Evolutionary conservation across 1,139 yeast genomes (phyloP).

Genomic region (Yamadazyma dendronema): DNA sequence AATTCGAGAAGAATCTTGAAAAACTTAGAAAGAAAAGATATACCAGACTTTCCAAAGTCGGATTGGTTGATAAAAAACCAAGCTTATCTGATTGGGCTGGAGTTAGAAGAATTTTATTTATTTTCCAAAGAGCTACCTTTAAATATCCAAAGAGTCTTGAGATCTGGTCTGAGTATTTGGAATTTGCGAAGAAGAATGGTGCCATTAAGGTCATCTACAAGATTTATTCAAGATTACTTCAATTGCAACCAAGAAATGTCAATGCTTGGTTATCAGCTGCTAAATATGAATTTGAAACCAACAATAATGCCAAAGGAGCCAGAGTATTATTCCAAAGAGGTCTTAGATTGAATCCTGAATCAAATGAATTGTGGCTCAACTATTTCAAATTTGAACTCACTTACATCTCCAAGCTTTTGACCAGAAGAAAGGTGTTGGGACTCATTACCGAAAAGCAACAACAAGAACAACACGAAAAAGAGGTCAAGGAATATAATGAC

Average conservation of each 20-base stretch:
- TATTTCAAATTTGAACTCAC: slow-evolving; percentile 87
- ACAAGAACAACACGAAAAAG: slow-evolving; percentile 53
- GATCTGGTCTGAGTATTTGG: slow-evolving; percentile 77
- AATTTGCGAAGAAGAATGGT: slow-evolving; percentile 69
- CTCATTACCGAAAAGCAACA: slow-evolving; percentile 73
- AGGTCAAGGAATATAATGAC: slow-evolving; percentile 26
- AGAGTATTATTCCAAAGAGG: slow-evolving; percentile 83
- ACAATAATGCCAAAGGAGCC: slow-evolving; percentile 88
- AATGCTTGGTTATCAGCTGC: slow-evolving; percentile 96
- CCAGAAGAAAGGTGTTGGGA: slow-evolving; percentile 81
- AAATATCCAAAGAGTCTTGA: slow-evolving; percentile 76
- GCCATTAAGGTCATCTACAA: slow-evolving; percentile 80
- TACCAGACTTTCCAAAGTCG: slow-evolving; percentile 55
- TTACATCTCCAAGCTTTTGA: slow-evolving; percentile 77
- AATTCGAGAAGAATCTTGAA: slow-evolving; percentile 80
- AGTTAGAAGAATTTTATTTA: slow-evolving; percentile 73
- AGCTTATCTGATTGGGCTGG: slow-evolving; percentile 89
- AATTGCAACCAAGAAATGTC: slow-evolving; percentile 86
- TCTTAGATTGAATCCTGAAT: slow-evolving; percentile 77
- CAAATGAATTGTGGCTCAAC: slow-evolving; percentile 72
- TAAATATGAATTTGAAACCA: slow-evolving; percentile 84
- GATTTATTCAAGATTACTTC: slow-evolving; percentile 74
- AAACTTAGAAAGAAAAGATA: slow-evolving; percentile 73
- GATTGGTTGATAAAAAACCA: slow-evolving; percentile 49
- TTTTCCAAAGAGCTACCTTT: slow-evolving; percentile 79